phyloP scores from a whole-genome alignment of 2,329 filamentous ascomycete species.

The Penicillium sp. region DNA sequence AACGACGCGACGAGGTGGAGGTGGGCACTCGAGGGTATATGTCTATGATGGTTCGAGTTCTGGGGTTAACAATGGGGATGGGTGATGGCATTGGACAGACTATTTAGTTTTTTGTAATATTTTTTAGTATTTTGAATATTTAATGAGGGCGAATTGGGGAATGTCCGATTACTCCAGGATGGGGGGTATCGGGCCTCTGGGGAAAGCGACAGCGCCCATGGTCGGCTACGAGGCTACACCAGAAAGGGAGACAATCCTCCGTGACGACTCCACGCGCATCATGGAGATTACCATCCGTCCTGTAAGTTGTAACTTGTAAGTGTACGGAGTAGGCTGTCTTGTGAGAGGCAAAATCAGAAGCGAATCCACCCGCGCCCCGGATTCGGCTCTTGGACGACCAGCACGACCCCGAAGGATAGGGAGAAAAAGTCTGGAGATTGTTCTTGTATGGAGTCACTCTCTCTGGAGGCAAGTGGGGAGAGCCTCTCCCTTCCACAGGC shows the following conservation, averaged over 20 bases:
- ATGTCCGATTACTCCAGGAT: neutral
- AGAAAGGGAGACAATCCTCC: conserved; percentile 7
- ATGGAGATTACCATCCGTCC: neutral
- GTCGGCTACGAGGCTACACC: neutral
- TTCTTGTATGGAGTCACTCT: neutral
- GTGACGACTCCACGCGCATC: neutral
- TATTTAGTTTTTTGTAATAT: neutral
- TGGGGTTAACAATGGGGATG: neutral
- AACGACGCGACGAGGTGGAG: neutral
- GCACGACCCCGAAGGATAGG: neutral
- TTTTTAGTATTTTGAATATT: neutral
- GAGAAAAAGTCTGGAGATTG: no score
- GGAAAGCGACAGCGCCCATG: neutral
- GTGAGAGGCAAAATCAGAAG: neutral
- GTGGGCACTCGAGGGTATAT: neutral
- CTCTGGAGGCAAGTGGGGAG: neutral
- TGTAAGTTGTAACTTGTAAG: neutral
- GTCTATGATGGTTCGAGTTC: neutral
- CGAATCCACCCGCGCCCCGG: neutral
- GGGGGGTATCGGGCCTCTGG: conserved; percentile 1
- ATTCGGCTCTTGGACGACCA: neutral
- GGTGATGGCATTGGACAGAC: neutral
- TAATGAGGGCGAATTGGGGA: neutral
- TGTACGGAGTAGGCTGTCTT: no score
- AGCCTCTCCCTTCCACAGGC: neutral